phyloP scores from a whole-genome alignment of 1,139 yeast genomes.

The Blastobotrys illinoisensis region DNA sequence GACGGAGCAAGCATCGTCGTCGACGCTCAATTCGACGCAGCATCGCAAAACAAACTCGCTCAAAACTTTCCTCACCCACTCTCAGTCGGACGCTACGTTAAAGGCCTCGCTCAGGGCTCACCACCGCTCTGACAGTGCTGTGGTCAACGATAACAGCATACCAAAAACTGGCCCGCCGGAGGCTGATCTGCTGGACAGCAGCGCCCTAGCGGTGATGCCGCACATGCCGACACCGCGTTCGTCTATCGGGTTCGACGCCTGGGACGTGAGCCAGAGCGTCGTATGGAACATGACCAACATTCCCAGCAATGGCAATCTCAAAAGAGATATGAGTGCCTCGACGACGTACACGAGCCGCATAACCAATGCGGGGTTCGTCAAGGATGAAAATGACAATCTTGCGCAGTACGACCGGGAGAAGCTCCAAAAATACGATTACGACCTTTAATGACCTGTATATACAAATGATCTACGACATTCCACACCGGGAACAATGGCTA shows the following conservation, averaged over 20 bases:
- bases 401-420: conserved; percentile 7
- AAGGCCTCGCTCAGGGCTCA: conserved; percentile 7
- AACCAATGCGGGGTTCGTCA: conserved; percentile 10
- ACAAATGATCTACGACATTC: background rate
- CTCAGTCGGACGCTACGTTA: conserved; percentile 1
- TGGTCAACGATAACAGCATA: background rate
- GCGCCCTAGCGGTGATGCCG: conserved; percentile 3
- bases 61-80: background rate
- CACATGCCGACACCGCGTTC: background rate
- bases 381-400: background rate
- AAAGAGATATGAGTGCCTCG: background rate
- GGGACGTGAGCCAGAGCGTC: conserved; percentile 8
- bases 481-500: no score
- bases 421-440: background rate
- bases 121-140: conserved; percentile 6
- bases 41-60: background rate
- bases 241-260: conserved; percentile 7
- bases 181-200: background rate
- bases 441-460: background rate
- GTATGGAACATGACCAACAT: background rate
- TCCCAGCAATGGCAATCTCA: background rate
- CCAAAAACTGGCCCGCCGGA: background rate
- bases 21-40: background rate
- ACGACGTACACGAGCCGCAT: background rate
- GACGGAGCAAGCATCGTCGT: background rate